Percentiles rank a stretch among this genome's conserved stretches.
Evolutionary conservation across 2,329 filamentous ascomycete species (phyloP).

Genomic region (Esteya vermicola): DNA sequence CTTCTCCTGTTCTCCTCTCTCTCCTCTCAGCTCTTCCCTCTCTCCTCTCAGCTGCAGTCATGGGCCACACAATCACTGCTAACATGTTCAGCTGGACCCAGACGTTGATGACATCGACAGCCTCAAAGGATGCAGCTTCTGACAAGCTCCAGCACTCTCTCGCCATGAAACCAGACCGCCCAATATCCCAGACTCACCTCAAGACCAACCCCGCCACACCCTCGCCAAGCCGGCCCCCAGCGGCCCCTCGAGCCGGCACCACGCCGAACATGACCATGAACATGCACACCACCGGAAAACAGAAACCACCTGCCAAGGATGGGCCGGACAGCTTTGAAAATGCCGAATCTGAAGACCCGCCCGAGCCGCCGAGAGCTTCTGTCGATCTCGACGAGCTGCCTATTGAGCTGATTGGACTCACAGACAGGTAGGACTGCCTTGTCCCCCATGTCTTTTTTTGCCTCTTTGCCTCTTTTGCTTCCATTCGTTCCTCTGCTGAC

Average conservation of each 20-base stretch:
- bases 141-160: constrained; percentile 13
- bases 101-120: constrained; percentile 15
- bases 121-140: constrained; percentile 11
- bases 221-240: neutral
- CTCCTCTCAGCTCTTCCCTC: neutral
- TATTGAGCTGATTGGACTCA: constrained; percentile 81
- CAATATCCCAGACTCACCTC: constrained; percentile 13
- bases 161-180: constrained; percentile 15
- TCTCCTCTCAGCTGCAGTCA: neutral
- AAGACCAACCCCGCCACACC: neutral
- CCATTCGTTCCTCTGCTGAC: neutral
- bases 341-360: constrained; percentile 27
- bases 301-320: constrained; percentile 3
- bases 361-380: constrained; percentile 36
- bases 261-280: constrained; percentile 2
- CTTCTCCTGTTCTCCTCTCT: neutral
- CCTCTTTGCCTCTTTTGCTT: neutral
- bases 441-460: neutral
- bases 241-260: neutral
- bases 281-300: neutral
- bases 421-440: constrained; percentile 52
- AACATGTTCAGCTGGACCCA: constrained; percentile 16
- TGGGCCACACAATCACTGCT: too few species aligned
- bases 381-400: constrained; percentile 79
- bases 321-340: constrained; percentile 35